Evolutionary conservation across 1,139 yeast genomes (phyloP), one percentile per base, ranked within the genome.

Genomic region (Nakaseomyces bracarensis): DNA sequence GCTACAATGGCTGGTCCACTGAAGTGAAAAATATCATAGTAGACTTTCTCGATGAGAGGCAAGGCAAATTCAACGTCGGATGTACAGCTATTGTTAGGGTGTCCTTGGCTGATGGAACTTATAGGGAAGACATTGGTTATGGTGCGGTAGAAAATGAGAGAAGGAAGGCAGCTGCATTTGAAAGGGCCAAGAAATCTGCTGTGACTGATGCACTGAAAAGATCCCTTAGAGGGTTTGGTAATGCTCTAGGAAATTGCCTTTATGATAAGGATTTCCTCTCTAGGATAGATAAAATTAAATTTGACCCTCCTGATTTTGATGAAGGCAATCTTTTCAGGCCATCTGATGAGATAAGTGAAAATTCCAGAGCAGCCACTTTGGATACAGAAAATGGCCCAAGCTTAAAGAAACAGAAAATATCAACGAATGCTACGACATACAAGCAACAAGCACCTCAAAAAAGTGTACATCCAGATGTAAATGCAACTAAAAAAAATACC

Each of bases 1-100:
- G 93, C 0, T 82, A 79, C 53, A 77, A 81, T 54, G 91, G 91
- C 1, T 83, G 94, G 94, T 70, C 72, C 50, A 77, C 87, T 0
- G 89, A 82, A 54, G 71, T 82, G 9, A 73, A 75, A 45, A 70
- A 70, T 38, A 71, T 78, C 15, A 77, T 74, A 26, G 79, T 82
- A n/a, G 94, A 83, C 58, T 82, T 72, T 54, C 65, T 81, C 42
- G 93, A 82, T 54, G 77, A 77, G 27, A 71, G 70, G 42, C 74
- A 74, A 36, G 72, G 72, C 31, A 66, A 68, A 6, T 73, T 68
- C 45, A 72, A 77, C 20, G 66, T 82, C 60, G 91, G 91, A 1
- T 66, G 82, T 19, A 78, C 86, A 1, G 80, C 80, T 10, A 75
- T 79, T 26, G 85, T 83, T 1, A 65, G 93, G 29, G 82, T 83